A percentile compares a stretch with the other conserved stretches of the same genome.
phyloP scores from a whole-genome alignment of 345 rosid species.

The Leavenworthia alabamica region DNA sequence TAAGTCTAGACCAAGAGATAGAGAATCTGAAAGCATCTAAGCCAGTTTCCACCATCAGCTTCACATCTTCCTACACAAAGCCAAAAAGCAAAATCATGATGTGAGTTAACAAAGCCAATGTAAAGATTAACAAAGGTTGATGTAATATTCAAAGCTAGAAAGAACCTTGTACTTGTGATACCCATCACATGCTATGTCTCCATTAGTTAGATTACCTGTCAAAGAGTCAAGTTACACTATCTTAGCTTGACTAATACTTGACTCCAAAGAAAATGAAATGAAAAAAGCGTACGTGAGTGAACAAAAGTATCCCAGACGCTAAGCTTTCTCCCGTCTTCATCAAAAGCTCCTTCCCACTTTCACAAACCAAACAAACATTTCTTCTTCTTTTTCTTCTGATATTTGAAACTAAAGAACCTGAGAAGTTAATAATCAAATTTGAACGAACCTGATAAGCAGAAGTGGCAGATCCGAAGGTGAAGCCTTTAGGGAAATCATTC shows the following conservation, averaged over 20 bases:
- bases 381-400: not conserved
- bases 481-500: conserved; percentile 44
- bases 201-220: conserved; percentile 25
- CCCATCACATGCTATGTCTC: conserved; percentile 43
- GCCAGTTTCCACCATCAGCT: conserved; percentile 50
- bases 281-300: conserved; percentile 29
- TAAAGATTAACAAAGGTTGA: not conserved
- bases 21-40: conserved; percentile 61
- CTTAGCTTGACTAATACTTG: not conserved
- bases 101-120: not conserved
- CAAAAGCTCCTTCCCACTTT: conserved; percentile 49
- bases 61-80: conserved; percentile 52
- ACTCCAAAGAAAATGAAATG: not conserved
- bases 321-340: conserved; percentile 49
- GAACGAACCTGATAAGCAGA: conserved; percentile 47
- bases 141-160: not conserved
- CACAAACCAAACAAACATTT: not conserved
- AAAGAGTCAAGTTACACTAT: not conserved
- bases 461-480: conserved; percentile 44
- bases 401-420: not conserved
- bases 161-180: conserved; percentile 54
- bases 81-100: not conserved
- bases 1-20: conserved; percentile 71
- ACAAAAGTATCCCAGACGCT: conserved; percentile 50
- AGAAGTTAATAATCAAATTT: not conserved